These are phyloP conservation scores for Brassica nigra DNA, from an alignment of 345 rosid species.

Conservation along the genomic window DNA sequence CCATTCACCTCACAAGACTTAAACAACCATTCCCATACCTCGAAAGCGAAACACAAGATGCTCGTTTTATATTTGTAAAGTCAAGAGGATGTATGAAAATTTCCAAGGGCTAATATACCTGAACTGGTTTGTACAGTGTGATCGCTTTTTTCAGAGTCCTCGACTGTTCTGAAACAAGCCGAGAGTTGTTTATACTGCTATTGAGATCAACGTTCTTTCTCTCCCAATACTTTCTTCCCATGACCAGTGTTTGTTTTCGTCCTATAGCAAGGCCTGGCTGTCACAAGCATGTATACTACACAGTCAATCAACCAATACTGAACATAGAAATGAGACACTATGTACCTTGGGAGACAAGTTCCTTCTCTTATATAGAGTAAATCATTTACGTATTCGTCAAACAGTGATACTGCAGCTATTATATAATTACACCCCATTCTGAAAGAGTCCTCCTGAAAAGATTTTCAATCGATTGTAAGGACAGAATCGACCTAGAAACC, in stretches of 20 bases:
- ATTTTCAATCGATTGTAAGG: constrained; percentile 20
- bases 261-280: constrained; percentile 81
- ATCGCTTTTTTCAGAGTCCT: constrained; percentile 60
- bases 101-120: constrained; percentile 45
- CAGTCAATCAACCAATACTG: not conserved
- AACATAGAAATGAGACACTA: not conserved
- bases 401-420: constrained; percentile 65
- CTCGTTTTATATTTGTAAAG: not conserved
- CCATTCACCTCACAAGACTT: constrained; percentile 83
- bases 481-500: not conserved
- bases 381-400: constrained; percentile 82
- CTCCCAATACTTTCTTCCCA: constrained; percentile 40
- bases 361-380: constrained; percentile 82
- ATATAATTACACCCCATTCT: constrained; percentile 65
- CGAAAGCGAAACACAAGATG: constrained; percentile 10
- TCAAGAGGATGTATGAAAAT: not conserved
- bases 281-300: constrained; percentile 37
- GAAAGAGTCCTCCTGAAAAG: constrained; percentile 73
- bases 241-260: constrained; percentile 38
- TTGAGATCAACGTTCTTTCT: constrained; percentile 37
- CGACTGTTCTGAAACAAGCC: constrained; percentile 55
- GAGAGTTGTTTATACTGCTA: constrained; percentile 54
- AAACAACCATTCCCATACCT: constrained; percentile 96
- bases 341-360: constrained; percentile 75
- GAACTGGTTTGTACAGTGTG: constrained; percentile 66